Percentiles rank a stretch among this genome's conserved stretches.
phyloP scores from a whole-genome alignment of 371 early-diverging fungal species.

The Gilbertella persicaria region DNA sequence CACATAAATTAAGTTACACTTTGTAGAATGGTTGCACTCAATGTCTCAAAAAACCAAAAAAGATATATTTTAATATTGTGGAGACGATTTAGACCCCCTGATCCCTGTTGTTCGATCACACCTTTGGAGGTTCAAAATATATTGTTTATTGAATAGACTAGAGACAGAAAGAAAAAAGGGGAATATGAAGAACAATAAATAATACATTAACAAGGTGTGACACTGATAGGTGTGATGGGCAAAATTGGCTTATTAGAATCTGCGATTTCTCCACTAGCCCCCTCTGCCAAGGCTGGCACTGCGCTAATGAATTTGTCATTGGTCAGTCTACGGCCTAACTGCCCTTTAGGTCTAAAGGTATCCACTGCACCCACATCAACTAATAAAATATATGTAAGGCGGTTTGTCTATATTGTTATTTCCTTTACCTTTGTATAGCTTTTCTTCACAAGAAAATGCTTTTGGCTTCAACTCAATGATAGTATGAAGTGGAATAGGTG shows the following conservation, averaged over 20 bases:
- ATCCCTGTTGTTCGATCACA: too few species aligned
- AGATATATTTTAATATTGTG: too few species aligned
- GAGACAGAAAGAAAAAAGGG: neutral
- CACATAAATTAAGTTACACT: slow-evolving; percentile 3
- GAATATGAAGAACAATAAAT: neutral
- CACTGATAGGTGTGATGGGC: slow-evolving; percentile 22
- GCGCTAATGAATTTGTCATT: slow-evolving; percentile 20
- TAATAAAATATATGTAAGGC: slow-evolving; percentile 7
- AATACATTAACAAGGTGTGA: slow-evolving; percentile 2
- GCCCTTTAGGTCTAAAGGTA: slow-evolving; percentile 72
- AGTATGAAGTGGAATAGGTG: slow-evolving; percentile 96
- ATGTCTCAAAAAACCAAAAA: too few species aligned
- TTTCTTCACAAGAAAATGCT: slow-evolving; percentile 92
- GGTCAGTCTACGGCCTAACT: slow-evolving; percentile 16
- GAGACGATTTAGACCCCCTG: too few species aligned
- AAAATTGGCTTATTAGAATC: slow-evolving; percentile 29
- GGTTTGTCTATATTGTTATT: neutral
- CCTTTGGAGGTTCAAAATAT: too few species aligned
- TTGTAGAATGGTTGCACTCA: slow-evolving; percentile 6
- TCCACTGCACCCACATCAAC: slow-evolving; percentile 87
- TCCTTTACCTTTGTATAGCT: slow-evolving; percentile 66
- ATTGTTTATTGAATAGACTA: too few species aligned
- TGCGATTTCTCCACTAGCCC: slow-evolving; percentile 51
- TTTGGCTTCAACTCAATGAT: slow-evolving; percentile 93
- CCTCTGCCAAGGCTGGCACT: slow-evolving; percentile 13